Evolutionary conservation across 2,329 filamentous ascomycete genomes (phyloP), one percentile per base, ranked within the genome.

Genomic region (Neocatenulostroma microsporum): DNA sequence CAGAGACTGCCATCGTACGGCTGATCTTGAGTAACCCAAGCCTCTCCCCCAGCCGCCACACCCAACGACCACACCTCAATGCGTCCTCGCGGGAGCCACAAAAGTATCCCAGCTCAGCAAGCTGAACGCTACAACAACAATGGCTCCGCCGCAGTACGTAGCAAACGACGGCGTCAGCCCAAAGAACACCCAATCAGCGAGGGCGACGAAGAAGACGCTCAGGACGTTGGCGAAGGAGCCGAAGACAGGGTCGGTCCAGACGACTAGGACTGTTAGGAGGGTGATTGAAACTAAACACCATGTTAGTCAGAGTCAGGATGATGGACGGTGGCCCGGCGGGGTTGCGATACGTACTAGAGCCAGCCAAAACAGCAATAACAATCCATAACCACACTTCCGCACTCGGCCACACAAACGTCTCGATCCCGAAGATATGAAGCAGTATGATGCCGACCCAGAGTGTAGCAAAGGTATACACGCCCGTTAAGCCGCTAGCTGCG

Each of bases 221-320:
- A 58, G 33, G 39, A 58, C 53, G 18, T 56, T 57, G n/a, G 53
- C 53, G 42, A 58, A 54, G 8, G 46, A 51, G 11, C 51, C 54
- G 31, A 58, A 58, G 21, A 58, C 49, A 3, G 55, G 55, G 34
- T 51, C 54, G 4, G 55, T 58, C 55, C 55, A 58, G 29, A 56
- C 53, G 7, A 58, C 55, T 12, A 58, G 45, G 1, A 56, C 43
- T 18, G 49, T 49, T 5, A 58, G 46, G 9, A 55, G 30, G 10
- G 51, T 57, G 17, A 58, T 55, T 11, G 52, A 50, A 5, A 53
- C 47, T 55, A 34, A 44, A 36, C 28, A 34, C 28, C 17, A 21
- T 28, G 2, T 3, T 35, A 19, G 34, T 30, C 14, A 45, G 23
- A 20, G 13, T 26, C n/a, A n/a, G n/a, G n/a, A n/a, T n/a, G n/a